Evolutionary conservation across 2,329 filamentous ascomycete genomes (phyloP), one percentile per base, ranked within the genome.

Genomic region (Phialophora chinensis): DNA sequence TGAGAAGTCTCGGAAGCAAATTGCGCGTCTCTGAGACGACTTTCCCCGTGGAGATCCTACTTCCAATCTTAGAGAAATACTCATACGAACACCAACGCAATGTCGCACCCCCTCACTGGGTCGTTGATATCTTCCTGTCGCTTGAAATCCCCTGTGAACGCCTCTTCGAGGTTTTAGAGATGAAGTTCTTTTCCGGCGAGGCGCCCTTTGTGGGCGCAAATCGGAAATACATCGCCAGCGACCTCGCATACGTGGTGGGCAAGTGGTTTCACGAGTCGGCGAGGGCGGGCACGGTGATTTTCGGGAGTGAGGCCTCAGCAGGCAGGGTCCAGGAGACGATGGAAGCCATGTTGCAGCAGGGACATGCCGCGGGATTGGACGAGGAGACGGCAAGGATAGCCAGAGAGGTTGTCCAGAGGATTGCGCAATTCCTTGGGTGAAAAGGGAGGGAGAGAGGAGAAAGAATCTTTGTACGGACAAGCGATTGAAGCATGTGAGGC

Each of bases 141-240:
- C 82, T 91, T 1, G 83, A 85, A 1, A 85, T 90, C 20, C 80
- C 87, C 0, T 84, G 85, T 66, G 89, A 91, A 73, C 80, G 82
- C 7, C 77, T 91, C 10, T 83, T 90, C 72, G 80, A 84, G 1
- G 84, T 88, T 1, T 79, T 91, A 10, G 89, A 91, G 74, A 79
- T 81, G 31, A 85, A 91, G 77, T 91, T 88, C 79, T 90, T 90
- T 76, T 85, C 85, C 44, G 87, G 89, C 69, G 86, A 90, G 72
- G 80, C 84, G 5, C 89, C 89, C 0, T 91, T 91, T 76, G 79
- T 83, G 42, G 87, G 86, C 4, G 76, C 80, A 3, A 85, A 86
- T 63, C 82, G 86, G 54, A 82, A 82, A 50, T 78, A 84, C 65
- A 80, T 91, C 6, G 86, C 86, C 2, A 82, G 82, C 29, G 87